Conservation (phyloP, 176 grass and related monocot species). For the Aegilops longissima region DNA sequence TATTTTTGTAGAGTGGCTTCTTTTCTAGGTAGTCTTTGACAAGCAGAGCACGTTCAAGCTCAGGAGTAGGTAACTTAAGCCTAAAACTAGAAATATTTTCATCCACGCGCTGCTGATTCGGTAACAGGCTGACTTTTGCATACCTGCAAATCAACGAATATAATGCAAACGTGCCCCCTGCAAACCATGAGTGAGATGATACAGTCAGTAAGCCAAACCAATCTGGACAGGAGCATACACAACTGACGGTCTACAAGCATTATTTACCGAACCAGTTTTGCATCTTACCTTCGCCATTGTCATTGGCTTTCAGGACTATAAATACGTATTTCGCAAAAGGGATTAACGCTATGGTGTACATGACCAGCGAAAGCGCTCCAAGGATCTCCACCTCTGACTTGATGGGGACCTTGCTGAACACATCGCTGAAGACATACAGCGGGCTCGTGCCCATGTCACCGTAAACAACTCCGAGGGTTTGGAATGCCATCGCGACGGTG, state of each 20-base stretch:
- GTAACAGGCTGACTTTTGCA: constrained; percentile 86
- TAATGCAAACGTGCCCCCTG: constrained; percentile 92
- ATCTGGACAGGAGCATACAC: not conserved
- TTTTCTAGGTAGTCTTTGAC: constrained; percentile 93
- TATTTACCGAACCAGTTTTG: constrained; percentile 3
- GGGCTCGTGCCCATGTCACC: constrained; percentile 98
- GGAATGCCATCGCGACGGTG: constrained; percentile 86
- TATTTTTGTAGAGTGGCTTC: constrained; percentile 60
- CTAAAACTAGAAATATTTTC: constrained; percentile 89
- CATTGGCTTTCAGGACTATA: constrained; percentile 95
- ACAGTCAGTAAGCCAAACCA: not conserved
- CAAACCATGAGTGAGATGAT: not conserved
- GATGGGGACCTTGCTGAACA: constrained; percentile 97
- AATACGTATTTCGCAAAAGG: constrained; percentile 90
- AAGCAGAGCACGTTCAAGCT: constrained; percentile 73
- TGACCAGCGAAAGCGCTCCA: constrained; percentile 86
- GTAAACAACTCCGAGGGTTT: constrained; percentile 94
- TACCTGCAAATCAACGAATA: constrained; percentile 97
- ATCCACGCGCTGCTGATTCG: constrained; percentile 93
- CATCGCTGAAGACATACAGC: constrained; percentile 94
- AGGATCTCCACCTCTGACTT: constrained; percentile 85
- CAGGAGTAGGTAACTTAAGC: constrained; percentile 87
- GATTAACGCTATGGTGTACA: constrained; percentile 91
- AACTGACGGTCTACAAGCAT: not conserved
- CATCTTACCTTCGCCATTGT: constrained; percentile 82